phyloP scores from a whole-genome alignment of 192 early-diverging fungal genomes.

The Pilaira anomala region DNA sequence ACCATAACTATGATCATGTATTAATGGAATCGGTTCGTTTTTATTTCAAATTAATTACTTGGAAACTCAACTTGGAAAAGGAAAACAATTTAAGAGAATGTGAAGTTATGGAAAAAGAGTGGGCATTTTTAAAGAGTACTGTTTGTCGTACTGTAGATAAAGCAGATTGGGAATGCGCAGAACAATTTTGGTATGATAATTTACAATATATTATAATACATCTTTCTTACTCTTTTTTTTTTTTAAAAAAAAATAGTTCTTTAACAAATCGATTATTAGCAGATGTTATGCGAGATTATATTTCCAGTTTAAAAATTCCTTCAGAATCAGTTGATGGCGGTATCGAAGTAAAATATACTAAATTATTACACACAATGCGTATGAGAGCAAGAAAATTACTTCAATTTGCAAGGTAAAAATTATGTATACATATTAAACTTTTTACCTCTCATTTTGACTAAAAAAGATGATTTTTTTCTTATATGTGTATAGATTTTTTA shows the following conservation, averaged over 20 bases:
- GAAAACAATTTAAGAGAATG: constrained; percentile 64
- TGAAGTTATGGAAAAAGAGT: constrained; percentile 79
- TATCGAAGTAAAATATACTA: constrained; percentile 57
- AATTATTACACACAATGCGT: constrained; percentile 61
- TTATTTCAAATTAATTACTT: constrained; percentile 76
- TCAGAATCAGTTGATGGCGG: constrained; percentile 34
- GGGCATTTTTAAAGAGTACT: constrained; percentile 67
- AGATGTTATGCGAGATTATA: constrained; percentile 49
- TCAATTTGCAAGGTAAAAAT: constrained; percentile 54
- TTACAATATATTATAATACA: constrained; percentile 18
- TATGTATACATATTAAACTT: neutral
- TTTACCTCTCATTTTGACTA: neutral
- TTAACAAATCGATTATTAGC: constrained; percentile 46
- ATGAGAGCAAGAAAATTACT: constrained; percentile 61
- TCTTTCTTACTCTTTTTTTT: neutral
- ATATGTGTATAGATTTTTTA: constrained; percentile 47
- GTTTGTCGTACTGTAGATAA: constrained; percentile 71
- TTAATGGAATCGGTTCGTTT: constrained; percentile 69
- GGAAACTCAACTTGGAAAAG: constrained; percentile 61
- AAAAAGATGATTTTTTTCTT: neutral
- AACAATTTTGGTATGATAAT: constrained; percentile 68
- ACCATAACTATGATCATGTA: constrained; percentile 61
- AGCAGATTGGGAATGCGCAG: constrained; percentile 68
- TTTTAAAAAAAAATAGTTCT: constrained; percentile 31
- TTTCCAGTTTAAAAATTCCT: constrained; percentile 38